phyloP scores from a whole-genome alignment of 345 rosid species.

The Noccaea bulbosa region DNA sequence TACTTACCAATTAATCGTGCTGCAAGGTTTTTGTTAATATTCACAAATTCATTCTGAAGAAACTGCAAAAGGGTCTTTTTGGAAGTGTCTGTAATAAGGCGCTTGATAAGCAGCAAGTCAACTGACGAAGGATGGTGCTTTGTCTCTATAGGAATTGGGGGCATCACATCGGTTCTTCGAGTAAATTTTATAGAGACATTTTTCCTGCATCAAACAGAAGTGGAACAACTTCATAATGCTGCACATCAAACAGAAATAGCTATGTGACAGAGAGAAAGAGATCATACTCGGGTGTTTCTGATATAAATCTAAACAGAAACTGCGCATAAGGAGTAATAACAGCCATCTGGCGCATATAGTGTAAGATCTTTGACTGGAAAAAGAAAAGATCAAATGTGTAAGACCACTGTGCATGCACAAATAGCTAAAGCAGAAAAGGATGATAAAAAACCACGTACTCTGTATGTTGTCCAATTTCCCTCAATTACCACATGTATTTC shows the following conservation, averaged over 20 bases:
- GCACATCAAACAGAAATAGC: slow-evolving; percentile 16
- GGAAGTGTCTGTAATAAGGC: slow-evolving; percentile 85
- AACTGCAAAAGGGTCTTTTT: slow-evolving; percentile 83
- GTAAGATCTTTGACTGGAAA: slow-evolving; percentile 93
- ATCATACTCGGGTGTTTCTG: slow-evolving; percentile 79
- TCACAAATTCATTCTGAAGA: slow-evolving; percentile 96
- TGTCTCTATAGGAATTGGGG: slow-evolving; percentile 92
- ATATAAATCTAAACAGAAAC: slow-evolving; percentile 77
- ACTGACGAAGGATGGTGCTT: slow-evolving; percentile 98
- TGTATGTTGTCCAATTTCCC: slow-evolving; percentile 98
- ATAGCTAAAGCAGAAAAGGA: slow-evolving; percentile 13
- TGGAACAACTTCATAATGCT: slow-evolving; percentile 16
- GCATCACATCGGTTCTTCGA: slow-evolving; percentile 93
- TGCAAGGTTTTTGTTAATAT: slow-evolving; percentile 79
- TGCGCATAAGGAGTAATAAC: slow-evolving; percentile 96
- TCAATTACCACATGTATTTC: slow-evolving; percentile 94
- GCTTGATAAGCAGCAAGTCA: slow-evolving; percentile 89
- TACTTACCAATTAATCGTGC: slow-evolving; percentile 80
- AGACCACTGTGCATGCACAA: slow-evolving; percentile 20
- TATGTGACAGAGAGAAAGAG: slow-evolving; percentile 31
- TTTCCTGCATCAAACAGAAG: slow-evolving; percentile 56
- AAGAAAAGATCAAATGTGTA: slow-evolving; percentile 34
- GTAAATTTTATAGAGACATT: slow-evolving; percentile 81
- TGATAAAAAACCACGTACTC: slow-evolving; percentile 53
- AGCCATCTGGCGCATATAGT: slow-evolving; percentile 99